phyloP scores from a whole-genome alignment of 208 protist genomes.

The Blechomonas ayalai region DNA sequence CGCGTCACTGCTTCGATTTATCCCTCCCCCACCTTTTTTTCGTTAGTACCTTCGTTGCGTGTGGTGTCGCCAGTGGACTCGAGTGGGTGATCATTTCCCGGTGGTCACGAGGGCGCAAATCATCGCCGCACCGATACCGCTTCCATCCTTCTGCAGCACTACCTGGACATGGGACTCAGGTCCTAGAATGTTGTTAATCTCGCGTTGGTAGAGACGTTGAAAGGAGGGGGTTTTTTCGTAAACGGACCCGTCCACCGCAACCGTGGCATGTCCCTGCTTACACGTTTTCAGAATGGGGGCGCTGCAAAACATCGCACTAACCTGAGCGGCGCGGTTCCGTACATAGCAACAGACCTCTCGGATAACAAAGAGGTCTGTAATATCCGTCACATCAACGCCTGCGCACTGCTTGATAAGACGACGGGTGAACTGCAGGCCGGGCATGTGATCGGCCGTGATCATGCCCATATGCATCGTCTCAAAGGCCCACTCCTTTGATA shows the following conservation, averaged over 20 bases:
- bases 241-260: constrained; percentile 83
- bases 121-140: constrained; percentile 82
- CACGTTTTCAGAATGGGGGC: constrained; percentile 72
- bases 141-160: constrained; percentile 77
- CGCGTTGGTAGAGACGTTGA: constrained; percentile 66
- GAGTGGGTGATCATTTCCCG: constrained; percentile 11
- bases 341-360: constrained; percentile 65
- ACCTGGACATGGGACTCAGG: constrained; percentile 41
- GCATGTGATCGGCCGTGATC: constrained; percentile 59
- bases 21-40: too few relatives aligned
- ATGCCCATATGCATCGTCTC: constrained; percentile 49
- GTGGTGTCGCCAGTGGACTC: too few relatives aligned
- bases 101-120: constrained; percentile 69
- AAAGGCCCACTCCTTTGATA: constrained; percentile 44
- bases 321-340: constrained; percentile 64
- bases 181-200: constrained; percentile 60
- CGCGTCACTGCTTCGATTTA: too few relatives aligned
- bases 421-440: constrained; percentile 63
- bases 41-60: too few relatives aligned
- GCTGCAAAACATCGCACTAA: constrained; percentile 56
- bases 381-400: constrained; percentile 33
- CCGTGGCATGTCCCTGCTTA: constrained; percentile 46
- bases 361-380: constrained; percentile 42
- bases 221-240: constrained; percentile 87
- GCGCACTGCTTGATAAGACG: constrained; percentile 29